phyloP scores from a whole-genome alignment of 2,329 filamentous ascomycete genomes.

The Talaromyces sp. region DNA sequence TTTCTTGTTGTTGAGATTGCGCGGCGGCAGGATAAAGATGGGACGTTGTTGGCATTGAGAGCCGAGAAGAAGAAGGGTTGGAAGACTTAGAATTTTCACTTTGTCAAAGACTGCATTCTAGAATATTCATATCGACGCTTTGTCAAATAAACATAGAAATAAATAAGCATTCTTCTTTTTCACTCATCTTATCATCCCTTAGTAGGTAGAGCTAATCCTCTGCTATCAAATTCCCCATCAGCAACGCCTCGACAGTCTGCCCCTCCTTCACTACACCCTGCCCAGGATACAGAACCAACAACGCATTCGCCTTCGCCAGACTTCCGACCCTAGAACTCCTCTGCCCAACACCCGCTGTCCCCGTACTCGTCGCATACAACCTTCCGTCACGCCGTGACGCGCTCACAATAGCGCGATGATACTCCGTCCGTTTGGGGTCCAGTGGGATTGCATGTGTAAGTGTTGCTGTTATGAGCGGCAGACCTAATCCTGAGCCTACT shows the following conservation, averaged over 20 bases:
- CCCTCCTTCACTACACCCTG: conserved; percentile 64
- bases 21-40: conserved; percentile 63
- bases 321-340: conserved; percentile 87
- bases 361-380: conserved; percentile 76
- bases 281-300: conserved; percentile 60
- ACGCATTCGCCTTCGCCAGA: conserved; percentile 79
- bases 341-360: conserved; percentile 60
- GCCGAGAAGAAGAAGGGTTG: conserved; percentile 52
- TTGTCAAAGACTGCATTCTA: background rate
- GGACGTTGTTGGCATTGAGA: conserved; percentile 53
- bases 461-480: conserved; percentile 68
- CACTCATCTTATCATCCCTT: background rate
- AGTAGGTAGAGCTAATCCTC: conserved; percentile 14
- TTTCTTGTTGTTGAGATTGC: conserved; percentile 88
- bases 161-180: background rate
- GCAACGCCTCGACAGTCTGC: conserved; percentile 67
- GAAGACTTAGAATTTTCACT: conserved; percentile 35
- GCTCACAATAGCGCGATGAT: conserved; percentile 77
- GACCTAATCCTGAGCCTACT: conserved; percentile 50
- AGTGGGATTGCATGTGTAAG: conserved; percentile 70
- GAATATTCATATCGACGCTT: background rate
- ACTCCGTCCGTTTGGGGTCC: conserved; percentile 77
- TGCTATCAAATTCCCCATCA: conserved; percentile 62
- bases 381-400: conserved; percentile 61
- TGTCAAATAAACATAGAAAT: background rate